Evolutionary conservation across 768 basidiomycete species (phyloP).

Genomic region (Hygrophoropsis aurantiaca): DNA sequence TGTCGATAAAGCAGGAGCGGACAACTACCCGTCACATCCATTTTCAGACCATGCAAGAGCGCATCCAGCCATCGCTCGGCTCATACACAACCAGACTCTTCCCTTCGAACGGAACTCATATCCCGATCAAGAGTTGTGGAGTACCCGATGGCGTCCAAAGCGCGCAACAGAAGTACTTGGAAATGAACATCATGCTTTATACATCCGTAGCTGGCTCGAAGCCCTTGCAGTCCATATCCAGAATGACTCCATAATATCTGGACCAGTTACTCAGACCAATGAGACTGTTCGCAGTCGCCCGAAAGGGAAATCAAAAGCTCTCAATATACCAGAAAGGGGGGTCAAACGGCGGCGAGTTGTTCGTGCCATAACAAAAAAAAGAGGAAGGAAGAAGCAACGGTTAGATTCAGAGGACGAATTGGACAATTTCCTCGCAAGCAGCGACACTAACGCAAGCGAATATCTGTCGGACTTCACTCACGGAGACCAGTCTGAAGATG

Average conservation of each 20-base stretch:
- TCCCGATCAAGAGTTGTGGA: constrained; percentile 53
- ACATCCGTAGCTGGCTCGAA: constrained; percentile 76
- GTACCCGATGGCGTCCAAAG: constrained; percentile 73
- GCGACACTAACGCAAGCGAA: constrained; percentile 35
- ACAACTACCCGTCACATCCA: constrained; percentile 1
- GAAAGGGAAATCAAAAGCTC: constrained; percentile 23
- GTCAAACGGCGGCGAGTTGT: constrained; percentile 61
- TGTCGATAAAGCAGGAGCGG: background rate
- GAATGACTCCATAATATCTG: constrained; percentile 6
- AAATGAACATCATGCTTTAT: constrained; percentile 67
- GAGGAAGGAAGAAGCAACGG: constrained; percentile 53
- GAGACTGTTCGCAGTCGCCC: constrained; percentile 11
- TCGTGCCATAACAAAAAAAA: constrained; percentile 48
- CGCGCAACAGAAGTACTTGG: constrained; percentile 76
- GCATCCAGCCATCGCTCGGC: constrained; percentile 53
- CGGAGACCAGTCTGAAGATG: constrained; percentile 34
- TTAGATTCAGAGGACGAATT: constrained; percentile 53
- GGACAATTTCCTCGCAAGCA: constrained; percentile 57
- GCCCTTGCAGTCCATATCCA: constrained; percentile 62
- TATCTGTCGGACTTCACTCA: constrained; percentile 21
- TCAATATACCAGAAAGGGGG: constrained; percentile 29
- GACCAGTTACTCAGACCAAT: background rate
- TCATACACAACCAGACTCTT: constrained; percentile 10
- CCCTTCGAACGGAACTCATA: constrained; percentile 1
- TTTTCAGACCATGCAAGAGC: constrained; percentile 21